A percentile compares a stretch with the other conserved stretches of the same genome.
phyloP scores from a whole-genome alignment of 2,329 filamentous ascomycete species.

The Fusarium guadeloupense region DNA sequence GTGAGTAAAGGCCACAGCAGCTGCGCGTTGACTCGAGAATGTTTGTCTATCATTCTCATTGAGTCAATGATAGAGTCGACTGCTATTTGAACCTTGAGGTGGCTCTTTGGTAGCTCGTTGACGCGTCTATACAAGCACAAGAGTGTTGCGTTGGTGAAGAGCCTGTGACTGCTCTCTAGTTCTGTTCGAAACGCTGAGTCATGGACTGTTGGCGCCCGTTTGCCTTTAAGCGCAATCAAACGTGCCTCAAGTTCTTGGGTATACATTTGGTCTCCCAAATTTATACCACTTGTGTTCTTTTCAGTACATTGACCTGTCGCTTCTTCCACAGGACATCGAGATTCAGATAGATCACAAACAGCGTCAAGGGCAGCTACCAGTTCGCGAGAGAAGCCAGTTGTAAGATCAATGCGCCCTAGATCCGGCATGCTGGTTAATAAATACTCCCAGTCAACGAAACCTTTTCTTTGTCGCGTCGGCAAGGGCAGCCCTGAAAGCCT shows the following conservation, averaged over 20 bases:
- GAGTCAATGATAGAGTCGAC: background rate
- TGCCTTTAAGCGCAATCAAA: background rate
- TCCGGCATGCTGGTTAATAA: conserved; percentile 7
- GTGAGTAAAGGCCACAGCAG: conserved; percentile 12
- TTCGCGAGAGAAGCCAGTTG: conserved; percentile 5
- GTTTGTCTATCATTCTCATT: background rate
- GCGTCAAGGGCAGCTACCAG: background rate
- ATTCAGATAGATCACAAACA: conserved; percentile 8
- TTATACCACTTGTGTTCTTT: background rate
- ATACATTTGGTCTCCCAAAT: fast-evolving
- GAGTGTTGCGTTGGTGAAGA: conserved; percentile 4
- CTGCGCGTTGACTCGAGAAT: background rate
- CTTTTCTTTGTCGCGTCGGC: background rate
- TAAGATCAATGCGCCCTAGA: background rate
- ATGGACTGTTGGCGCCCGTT: background rate
- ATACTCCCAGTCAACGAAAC: background rate
- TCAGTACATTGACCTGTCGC: background rate
- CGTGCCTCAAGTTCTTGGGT: background rate
- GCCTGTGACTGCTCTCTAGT: background rate
- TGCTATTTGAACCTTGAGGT: background rate
- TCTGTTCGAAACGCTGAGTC: background rate
- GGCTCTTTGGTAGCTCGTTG: background rate
- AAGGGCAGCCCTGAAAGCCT: background rate
- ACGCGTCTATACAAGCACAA: conserved; percentile 1
- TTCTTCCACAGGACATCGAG: background rate